Percentiles rank a stretch among this genome's conserved stretches.
phyloP scores from a whole-genome alignment of 495 filamentous ascomycete species.

The Penicillium maclennaniae region DNA sequence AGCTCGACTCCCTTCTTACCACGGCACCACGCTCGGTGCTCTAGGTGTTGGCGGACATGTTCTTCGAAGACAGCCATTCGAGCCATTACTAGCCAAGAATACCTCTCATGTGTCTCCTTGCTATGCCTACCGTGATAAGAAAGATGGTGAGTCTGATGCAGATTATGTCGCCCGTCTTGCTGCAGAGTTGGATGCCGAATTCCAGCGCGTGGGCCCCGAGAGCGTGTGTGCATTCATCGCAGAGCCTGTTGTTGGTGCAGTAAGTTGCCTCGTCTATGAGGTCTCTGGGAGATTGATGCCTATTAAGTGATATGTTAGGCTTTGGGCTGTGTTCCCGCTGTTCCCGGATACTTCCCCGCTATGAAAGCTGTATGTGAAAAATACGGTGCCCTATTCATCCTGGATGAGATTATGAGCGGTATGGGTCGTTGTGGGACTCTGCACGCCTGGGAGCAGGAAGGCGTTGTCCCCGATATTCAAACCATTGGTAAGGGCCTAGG shows the following conservation, averaged over 20 bases:
- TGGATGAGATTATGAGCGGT: slow-evolving; percentile 80
- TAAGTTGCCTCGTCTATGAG: slow-evolving; percentile 18
- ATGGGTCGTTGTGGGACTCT: slow-evolving; percentile 67
- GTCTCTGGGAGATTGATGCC: not conserved
- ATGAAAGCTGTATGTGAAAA: slow-evolving; percentile 60
- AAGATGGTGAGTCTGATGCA: slow-evolving; percentile 39
- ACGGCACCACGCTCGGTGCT: slow-evolving; percentile 69
- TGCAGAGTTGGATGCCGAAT: slow-evolving; percentile 69
- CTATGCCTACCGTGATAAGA: slow-evolving; percentile 58
- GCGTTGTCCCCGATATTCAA: slow-evolving; percentile 60
- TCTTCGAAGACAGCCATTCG: slow-evolving; percentile 59
- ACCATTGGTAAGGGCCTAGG: slow-evolving; percentile 68
- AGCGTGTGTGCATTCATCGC: slow-evolving; percentile 75
- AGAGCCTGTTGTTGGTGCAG: slow-evolving; percentile 64
- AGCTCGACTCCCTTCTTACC: slow-evolving; percentile 65
- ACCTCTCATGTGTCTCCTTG: slow-evolving; percentile 66
- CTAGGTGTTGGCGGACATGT: slow-evolving; percentile 62
- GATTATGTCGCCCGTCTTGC: slow-evolving; percentile 57
- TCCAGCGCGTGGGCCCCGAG: slow-evolving; percentile 64
- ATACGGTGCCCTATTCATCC: slow-evolving; percentile 63
- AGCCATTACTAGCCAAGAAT: slow-evolving; percentile 59
- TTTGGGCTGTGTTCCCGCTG: slow-evolving; percentile 60
- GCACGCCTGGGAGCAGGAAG: slow-evolving; percentile 66
- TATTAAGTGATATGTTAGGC: slow-evolving; percentile 18
- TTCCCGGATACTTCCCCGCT: slow-evolving; percentile 60